Base-by-base conservation (phyloP, 2,329 filamentous ascomycete genomes). In the Ascochyta rabiei region DNA sequence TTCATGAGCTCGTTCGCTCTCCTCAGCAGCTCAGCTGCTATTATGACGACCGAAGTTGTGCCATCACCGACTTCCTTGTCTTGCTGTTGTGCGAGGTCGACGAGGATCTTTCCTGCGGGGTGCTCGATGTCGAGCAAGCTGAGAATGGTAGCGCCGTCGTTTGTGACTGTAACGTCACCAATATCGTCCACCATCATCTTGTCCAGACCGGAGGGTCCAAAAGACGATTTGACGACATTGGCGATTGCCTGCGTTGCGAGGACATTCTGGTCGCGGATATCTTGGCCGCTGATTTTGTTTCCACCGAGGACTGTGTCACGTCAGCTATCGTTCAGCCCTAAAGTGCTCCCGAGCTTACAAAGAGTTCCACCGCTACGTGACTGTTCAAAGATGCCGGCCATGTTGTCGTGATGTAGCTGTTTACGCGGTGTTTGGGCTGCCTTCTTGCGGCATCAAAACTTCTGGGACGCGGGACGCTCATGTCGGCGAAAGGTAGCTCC, bases 161-260 rank as follows among this genome's bases (percentile, higher is more conserved):
- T 99, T 64, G 95, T 99, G 55, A 99, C 95, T 57, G 95, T 99
- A 56, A 99, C 95, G 81, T 99, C 95, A 73, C 95, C 95, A 76
- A 99, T 98, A 76, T 99, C 95, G 80, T 99, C 95, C 69, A 99
- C 95, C 95, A 99, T 98, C 95, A 99, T 99, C 86, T 99, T 99
- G 77, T 99, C 95, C 64, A 99, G 85, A 43, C 95, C 95, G 60
- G 91, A 96, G 46, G 95, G 95, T 51, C 95, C 95, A 75, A 99
- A 99, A 15, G 95, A 99, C 78, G 91, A 96, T 83, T 96, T 98
- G 77, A 99, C 92, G 56, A 99, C 93, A 86, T 98, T 99, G 70
- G 95, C 89, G 72, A 99, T 98, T 56, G 93, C 92, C 77, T 97
- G 92, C 40, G 95, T 98, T 66, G 95, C 95, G 66, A 92, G 86